Conservation (phyloP, 1,284 basidiomycete species). For the Singerocomus rubriflavus region DNA sequence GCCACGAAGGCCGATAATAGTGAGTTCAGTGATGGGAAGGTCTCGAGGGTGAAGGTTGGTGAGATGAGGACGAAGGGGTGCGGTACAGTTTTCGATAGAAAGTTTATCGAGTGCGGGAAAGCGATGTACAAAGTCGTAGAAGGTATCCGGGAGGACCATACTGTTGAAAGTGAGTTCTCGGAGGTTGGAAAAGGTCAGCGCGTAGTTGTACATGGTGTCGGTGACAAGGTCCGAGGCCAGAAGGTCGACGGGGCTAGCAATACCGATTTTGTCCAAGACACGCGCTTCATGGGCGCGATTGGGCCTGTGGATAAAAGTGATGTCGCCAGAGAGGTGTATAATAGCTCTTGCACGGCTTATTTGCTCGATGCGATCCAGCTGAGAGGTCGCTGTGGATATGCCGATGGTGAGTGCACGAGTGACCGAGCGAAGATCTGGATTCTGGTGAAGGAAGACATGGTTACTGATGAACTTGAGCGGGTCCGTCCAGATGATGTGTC, state of each 20-base stretch:
- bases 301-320: constrained; percentile 14
- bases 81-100: constrained; percentile 36
- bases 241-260: constrained; percentile 22
- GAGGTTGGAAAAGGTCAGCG: constrained; percentile 33
- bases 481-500: constrained; percentile 36
- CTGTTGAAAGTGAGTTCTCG: constrained; percentile 32
- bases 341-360: constrained; percentile 27
- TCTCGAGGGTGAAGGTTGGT: constrained; percentile 27
- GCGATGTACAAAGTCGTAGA: constrained; percentile 34
- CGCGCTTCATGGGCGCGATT: constrained; percentile 24
- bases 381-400: constrained; percentile 22
- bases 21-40: constrained; percentile 39
- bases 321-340: constrained; percentile 17
- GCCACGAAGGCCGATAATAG: constrained; percentile 28
- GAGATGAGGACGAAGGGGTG: constrained; percentile 20
- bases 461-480: constrained; percentile 29
- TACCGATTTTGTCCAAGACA: constrained; percentile 23
- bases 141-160: constrained; percentile 33
- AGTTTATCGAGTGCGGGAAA: constrained; percentile 36
- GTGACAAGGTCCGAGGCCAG: constrained; percentile 31
- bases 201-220: constrained; percentile 28
- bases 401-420: constrained; percentile 26
- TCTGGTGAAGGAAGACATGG: constrained; percentile 12
- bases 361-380: constrained; percentile 27
- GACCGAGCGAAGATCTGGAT: constrained; percentile 8